Evolutionary conservation across 352 stramenopile species (phyloP).

Genomic region (Pythium aphanidermatum): DNA sequence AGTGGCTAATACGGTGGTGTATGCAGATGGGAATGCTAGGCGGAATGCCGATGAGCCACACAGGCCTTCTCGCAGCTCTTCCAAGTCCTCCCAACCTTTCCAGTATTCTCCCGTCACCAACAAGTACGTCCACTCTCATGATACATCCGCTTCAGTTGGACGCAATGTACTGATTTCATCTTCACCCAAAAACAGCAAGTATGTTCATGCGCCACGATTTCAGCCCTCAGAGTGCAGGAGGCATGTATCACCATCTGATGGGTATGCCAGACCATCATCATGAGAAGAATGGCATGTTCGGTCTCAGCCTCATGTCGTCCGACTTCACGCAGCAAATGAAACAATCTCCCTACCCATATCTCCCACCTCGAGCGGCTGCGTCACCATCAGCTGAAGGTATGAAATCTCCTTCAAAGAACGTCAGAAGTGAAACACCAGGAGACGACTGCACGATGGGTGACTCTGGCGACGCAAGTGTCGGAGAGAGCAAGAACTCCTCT

Average conservation of each 20-base stretch:
- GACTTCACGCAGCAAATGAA: slow-evolving; percentile 36
- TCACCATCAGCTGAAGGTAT: background rate
- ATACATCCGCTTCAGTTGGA: too few relatives aligned
- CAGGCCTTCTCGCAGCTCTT: slow-evolving; percentile 53
- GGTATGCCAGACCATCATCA: slow-evolving; percentile 28
- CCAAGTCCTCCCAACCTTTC: slow-evolving; percentile 69
- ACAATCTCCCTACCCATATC: slow-evolving; percentile 4
- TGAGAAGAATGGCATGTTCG: slow-evolving; percentile 54
- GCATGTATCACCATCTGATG: slow-evolving; percentile 41
- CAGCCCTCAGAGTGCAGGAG: slow-evolving; percentile 45
- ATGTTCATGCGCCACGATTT: slow-evolving; percentile 78
- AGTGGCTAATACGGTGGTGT: too few relatives aligned
- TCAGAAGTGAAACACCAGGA: too few relatives aligned
- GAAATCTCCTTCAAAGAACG: too few relatives aligned
- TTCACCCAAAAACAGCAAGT: too few relatives aligned
- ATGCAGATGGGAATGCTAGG: slow-evolving; percentile 58
- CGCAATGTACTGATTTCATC: too few relatives aligned
- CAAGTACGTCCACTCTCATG: slow-evolving; percentile 69
- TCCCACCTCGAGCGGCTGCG: background rate
- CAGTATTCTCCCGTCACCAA: slow-evolving; percentile 69
- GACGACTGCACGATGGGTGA: too few relatives aligned
- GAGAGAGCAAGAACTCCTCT: too few relatives aligned
- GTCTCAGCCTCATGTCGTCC: slow-evolving; percentile 53
- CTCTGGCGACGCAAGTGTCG: too few relatives aligned
- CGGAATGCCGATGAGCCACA: slow-evolving; percentile 47